A percentile compares a stretch with the other conserved stretches of the same genome.
Evolutionary conservation across 2,329 filamentous ascomycete genomes (phyloP).

Genomic region (Trichoderma sp.): DNA sequence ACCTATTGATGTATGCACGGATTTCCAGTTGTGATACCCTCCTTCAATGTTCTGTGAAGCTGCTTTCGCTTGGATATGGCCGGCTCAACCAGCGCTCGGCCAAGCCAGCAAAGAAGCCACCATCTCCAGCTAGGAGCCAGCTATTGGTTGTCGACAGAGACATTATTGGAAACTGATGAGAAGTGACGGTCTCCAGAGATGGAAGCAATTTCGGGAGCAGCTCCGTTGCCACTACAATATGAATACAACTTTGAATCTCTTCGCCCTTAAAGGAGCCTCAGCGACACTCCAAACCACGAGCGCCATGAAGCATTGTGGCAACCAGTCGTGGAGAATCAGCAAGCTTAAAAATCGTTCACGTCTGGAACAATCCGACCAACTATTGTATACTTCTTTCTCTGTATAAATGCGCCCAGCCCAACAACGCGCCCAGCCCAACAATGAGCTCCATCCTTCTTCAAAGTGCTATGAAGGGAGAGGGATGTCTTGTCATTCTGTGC

Average conservation of each 20-base stretch:
- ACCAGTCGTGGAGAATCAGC: not conserved
- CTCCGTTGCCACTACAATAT: not conserved
- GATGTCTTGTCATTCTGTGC: not conserved
- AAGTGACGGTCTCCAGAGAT: not conserved
- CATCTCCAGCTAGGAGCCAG: not conserved
- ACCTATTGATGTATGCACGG: slow-evolving; percentile 8
- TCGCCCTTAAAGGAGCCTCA: not conserved
- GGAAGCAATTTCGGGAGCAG: not conserved
- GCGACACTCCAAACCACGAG: not conserved
- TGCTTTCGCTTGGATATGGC: slow-evolving; percentile 15
- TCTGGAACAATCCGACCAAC: not conserved
- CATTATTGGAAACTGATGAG: not conserved
- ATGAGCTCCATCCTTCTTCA: not conserved
- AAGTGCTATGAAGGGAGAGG: not conserved
- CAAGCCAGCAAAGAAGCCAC: not conserved
- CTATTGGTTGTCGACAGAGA: not conserved
- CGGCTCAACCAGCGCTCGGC: slow-evolving; percentile 10
- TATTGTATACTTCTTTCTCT: not conserved
- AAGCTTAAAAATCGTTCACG: not conserved
- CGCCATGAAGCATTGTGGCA: too few relatives aligned
- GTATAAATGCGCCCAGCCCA: not conserved
- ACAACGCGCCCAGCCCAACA: not conserved
- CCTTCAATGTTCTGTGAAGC: not conserved
- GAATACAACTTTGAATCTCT: not conserved
- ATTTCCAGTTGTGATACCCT: not conserved